Percentiles rank a stretch among this genome's conserved stretches.
These are phyloP conservation scores for Taphrina populina DNA, from an alignment of 1,139 yeast genomes.

Conservation along the genomic window DNA sequence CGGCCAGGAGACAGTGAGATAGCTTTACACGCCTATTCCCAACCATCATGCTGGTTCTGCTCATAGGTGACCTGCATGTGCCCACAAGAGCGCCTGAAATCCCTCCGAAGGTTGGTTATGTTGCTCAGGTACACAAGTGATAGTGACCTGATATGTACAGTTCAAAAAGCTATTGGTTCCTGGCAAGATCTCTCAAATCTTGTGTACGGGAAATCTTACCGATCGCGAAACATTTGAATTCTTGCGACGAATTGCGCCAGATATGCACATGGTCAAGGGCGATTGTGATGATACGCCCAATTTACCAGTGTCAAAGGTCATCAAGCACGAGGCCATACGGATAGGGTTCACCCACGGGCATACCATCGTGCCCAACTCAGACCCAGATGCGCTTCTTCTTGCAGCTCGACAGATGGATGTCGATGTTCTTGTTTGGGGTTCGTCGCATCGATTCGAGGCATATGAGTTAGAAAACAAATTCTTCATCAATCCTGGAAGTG, in stretches of 20 bases:
- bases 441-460: conserved; percentile 89
- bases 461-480: conserved; percentile 89
- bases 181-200: conserved; percentile 77
- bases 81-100: conserved; percentile 74
- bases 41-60: conserved; percentile 76
- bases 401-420: conserved; percentile 90
- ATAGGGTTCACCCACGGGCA: conserved; percentile 86
- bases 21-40: no score
- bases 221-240: conserved; percentile 62
- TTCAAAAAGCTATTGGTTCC: conserved; percentile 74
- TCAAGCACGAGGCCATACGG: conserved; percentile 66
- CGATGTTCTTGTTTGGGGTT: conserved; percentile 94
- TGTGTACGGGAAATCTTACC: conserved; percentile 84
- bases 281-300: conserved; percentile 54
- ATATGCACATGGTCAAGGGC: conserved; percentile 76
- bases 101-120: conserved; percentile 27
- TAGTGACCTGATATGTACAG: no score
- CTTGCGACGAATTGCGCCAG: conserved; percentile 65
- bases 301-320: conserved; percentile 66
- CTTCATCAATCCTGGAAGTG: conserved; percentile 92
- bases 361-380: conserved; percentile 78
- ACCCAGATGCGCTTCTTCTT: conserved; percentile 76
- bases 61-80: conserved; percentile 84
- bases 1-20: no score
- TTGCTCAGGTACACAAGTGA: no score